phyloP scores from a whole-genome alignment of 345 rosid species.

The Bruguiera sexangula region DNA sequence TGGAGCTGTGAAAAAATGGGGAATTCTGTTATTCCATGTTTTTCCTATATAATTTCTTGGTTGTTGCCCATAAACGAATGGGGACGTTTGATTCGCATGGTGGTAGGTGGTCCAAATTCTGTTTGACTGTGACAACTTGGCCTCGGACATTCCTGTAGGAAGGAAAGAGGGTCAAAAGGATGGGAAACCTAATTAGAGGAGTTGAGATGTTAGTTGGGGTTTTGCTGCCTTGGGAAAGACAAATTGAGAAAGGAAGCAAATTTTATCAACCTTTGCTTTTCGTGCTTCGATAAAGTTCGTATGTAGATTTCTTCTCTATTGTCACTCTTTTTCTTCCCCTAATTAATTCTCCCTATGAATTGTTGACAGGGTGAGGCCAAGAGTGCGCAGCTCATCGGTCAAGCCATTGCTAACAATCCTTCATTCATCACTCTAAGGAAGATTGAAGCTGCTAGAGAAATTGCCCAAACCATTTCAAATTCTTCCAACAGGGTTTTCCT shows the following conservation, averaged over 20 bases:
- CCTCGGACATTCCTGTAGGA: too few species aligned
- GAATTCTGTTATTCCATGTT: too few species aligned
- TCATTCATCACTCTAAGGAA: slow-evolving; percentile 88
- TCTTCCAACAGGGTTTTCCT: slow-evolving; percentile 77
- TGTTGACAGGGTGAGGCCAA: slow-evolving; percentile 78
- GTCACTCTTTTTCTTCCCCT: background rate
- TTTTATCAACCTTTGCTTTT: background rate
- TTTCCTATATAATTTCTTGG: too few species aligned
- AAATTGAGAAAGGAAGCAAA: background rate
- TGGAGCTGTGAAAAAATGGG: too few species aligned
- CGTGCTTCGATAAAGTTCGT: background rate
- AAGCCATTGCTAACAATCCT: slow-evolving; percentile 86
- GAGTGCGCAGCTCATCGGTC: slow-evolving; percentile 91
- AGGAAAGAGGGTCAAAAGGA: too few species aligned
- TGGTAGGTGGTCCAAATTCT: too few species aligned
- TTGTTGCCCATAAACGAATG: too few species aligned
- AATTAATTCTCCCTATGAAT: slow-evolving; percentile 1
- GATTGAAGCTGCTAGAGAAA: slow-evolving; percentile 95
- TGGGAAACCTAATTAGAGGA: too few species aligned
- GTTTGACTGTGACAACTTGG: too few species aligned
- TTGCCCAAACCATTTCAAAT: slow-evolving; percentile 66
- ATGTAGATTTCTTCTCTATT: background rate
- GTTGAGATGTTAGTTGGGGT: too few species aligned
- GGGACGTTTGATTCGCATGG: too few species aligned
- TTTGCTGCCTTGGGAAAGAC: background rate